phyloP scores from a whole-genome alignment of 139 green algal species.

The Spirogloea muscicola region DNA sequence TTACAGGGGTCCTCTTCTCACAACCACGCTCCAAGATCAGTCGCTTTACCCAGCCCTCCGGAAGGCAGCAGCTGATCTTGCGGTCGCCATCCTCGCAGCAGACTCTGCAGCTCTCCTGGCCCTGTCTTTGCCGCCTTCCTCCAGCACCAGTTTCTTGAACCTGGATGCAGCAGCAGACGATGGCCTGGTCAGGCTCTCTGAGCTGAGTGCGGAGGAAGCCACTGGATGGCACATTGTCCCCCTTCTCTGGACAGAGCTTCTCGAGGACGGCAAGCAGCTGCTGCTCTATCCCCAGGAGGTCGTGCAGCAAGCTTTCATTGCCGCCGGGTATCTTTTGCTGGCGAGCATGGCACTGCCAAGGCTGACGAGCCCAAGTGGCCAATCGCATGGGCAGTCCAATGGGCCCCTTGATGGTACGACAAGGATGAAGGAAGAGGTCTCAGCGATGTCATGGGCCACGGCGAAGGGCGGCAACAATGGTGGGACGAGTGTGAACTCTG shows the following conservation, averaged over 20 bases:
- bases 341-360: too few relatives aligned
- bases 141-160: background rate
- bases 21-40: slow-evolving; percentile 8
- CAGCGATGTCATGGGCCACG: too few relatives aligned
- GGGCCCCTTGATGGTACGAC: too few relatives aligned
- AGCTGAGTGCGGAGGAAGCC: slow-evolving; percentile 19
- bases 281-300: too few relatives aligned
- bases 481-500: too few relatives aligned
- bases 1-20: slow-evolving; percentile 10
- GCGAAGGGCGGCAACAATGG: too few relatives aligned
- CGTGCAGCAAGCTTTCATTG: too few relatives aligned
- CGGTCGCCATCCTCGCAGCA: slow-evolving; percentile 12
- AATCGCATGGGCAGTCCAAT: too few relatives aligned
- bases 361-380: too few relatives aligned
- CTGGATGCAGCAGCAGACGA: background rate
- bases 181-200: slow-evolving; percentile 11
- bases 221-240: slow-evolving; percentile 25
- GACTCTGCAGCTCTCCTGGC: slow-evolving; percentile 5
- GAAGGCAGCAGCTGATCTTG: slow-evolving; percentile 12
- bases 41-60: slow-evolving; percentile 12
- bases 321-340: too few relatives aligned
- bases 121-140: background rate
- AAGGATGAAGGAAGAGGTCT: too few relatives aligned
- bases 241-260: slow-evolving; percentile 17
- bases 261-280: too few relatives aligned